Percentiles rank a stretch among this genome's conserved stretches.
phyloP scores from a whole-genome alignment of 441 rosid species.

The Pelargonium hybrid region DNA sequence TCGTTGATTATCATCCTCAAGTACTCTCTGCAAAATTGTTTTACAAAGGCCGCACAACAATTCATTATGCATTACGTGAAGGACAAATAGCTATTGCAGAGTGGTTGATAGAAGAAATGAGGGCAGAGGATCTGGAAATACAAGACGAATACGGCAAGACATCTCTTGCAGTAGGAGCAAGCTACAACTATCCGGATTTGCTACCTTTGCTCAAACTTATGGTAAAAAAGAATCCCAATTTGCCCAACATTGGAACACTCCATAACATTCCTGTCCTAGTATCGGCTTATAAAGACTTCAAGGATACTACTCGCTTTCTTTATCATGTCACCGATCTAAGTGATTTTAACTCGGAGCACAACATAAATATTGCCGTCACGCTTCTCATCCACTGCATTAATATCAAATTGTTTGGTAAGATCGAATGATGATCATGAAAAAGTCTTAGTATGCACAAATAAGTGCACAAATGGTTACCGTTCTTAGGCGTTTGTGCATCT shows the following conservation, averaged over 20 bases:
- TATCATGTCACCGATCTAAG: too few species aligned
- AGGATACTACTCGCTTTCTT: neutral
- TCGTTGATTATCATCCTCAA: neutral
- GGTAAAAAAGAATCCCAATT: neutral
- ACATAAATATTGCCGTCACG: neutral
- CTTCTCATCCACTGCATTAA: too few species aligned
- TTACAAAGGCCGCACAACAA: neutral
- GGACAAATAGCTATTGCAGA: neutral
- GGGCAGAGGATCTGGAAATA: neutral
- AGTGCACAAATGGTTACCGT: too few species aligned
- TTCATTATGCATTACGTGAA: neutral
- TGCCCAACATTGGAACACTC: neutral
- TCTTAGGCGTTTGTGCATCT: too few species aligned
- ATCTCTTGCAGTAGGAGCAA: neutral
- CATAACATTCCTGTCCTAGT: neutral
- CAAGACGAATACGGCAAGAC: neutral
- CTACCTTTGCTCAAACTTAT: neutral
- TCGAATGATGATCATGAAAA: too few species aligned
- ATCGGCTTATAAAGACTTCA: neutral
- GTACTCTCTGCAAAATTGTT: neutral
- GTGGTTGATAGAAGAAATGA: neutral
- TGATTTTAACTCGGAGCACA: too few species aligned
- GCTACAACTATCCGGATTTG: neutral
- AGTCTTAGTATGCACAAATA: too few species aligned
- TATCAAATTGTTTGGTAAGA: too few species aligned